A percentile compares a stretch with the other conserved stretches of the same genome.
phyloP scores from a whole-genome alignment of 2,329 filamentous ascomycete species.

The Ophiostoma tasmaniense region DNA sequence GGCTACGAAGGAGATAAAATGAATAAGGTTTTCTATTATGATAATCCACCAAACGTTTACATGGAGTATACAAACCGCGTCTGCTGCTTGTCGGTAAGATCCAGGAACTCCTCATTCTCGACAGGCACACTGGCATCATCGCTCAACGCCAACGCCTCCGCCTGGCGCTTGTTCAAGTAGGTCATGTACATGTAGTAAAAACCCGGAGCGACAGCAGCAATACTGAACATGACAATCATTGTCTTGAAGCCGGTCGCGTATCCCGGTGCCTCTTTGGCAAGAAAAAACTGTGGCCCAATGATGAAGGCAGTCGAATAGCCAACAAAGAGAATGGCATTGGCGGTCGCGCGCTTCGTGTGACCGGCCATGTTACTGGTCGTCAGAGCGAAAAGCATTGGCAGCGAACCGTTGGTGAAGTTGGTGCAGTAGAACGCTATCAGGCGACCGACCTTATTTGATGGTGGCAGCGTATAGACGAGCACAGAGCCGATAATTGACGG shows the following conservation, averaged over 20 bases:
- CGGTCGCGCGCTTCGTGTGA: constrained; percentile 55
- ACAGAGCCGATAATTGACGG: constrained; percentile 32
- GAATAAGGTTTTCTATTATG: no score
- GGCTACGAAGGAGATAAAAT: neutral
- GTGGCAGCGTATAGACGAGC: constrained; percentile 35
- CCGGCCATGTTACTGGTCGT: constrained; percentile 56
- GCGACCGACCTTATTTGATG: constrained; percentile 37
- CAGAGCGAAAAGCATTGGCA: constrained; percentile 53
- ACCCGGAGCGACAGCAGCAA: neutral
- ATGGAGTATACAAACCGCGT: neutral
- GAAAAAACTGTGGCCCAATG: constrained; percentile 18
- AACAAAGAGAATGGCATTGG: constrained; percentile 44
- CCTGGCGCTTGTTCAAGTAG: neutral
- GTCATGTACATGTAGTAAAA: neutral
- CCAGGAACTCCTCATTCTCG: neutral
- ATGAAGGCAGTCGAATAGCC: constrained; percentile 14
- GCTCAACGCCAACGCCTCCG: neutral
- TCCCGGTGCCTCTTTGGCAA: neutral
- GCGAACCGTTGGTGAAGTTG: constrained; percentile 36
- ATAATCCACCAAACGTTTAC: neutral
- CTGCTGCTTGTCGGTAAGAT: neutral
- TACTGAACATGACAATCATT: neutral
- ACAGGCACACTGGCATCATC: neutral
- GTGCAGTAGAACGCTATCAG: constrained; percentile 45
- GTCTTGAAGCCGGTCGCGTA: neutral